These are phyloP conservation scores for Geotrichum reessii DNA, from an alignment of 1,139 yeast species.

Conservation along the genomic window DNA sequence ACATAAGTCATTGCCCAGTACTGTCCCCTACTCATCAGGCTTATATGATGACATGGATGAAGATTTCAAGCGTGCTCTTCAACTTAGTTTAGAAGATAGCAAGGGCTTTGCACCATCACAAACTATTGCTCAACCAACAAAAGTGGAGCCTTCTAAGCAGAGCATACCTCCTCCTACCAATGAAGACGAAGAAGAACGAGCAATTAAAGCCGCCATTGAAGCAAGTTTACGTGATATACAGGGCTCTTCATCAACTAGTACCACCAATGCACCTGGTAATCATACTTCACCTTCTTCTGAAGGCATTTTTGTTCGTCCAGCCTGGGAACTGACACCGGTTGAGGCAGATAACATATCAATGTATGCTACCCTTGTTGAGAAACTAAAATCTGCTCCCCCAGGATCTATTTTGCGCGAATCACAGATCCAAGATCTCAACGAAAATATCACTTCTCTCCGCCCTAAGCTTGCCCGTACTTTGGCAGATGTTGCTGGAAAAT, in stretches of 20 bases:
- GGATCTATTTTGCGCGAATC: constrained; percentile 57
- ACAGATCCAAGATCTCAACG: constrained; percentile 57
- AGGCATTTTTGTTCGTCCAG: constrained; percentile 8
- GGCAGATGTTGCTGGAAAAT: constrained; percentile 56
- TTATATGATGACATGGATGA: constrained; percentile 56
- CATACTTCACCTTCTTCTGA: constrained; percentile 18
- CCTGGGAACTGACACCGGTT: constrained; percentile 44
- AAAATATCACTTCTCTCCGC: constrained; percentile 57
- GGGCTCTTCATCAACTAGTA: constrained; percentile 18
- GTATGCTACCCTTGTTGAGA: constrained; percentile 64
- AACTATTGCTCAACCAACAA: constrained; percentile 18
- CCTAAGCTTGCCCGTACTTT: constrained; percentile 71
- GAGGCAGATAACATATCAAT: constrained; percentile 67
- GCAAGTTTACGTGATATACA: constrained; percentile 78
- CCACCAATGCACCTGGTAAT: constrained; percentile 17
- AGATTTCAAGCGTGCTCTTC: constrained; percentile 71
- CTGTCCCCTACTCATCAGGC: constrained; percentile 2
- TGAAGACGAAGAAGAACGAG: constrained; percentile 72
- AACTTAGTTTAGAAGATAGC: constrained; percentile 62
- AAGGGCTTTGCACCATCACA: constrained; percentile 20
- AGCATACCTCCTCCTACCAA: constrained; percentile 23
- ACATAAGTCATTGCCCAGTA: not conserved
- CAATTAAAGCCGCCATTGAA: constrained; percentile 87
- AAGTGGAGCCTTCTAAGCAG: constrained; percentile 17
- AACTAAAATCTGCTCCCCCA: constrained; percentile 46